phyloP scores from a whole-genome alignment of 306 rosid genomes.

The Rosa multiflora region DNA sequence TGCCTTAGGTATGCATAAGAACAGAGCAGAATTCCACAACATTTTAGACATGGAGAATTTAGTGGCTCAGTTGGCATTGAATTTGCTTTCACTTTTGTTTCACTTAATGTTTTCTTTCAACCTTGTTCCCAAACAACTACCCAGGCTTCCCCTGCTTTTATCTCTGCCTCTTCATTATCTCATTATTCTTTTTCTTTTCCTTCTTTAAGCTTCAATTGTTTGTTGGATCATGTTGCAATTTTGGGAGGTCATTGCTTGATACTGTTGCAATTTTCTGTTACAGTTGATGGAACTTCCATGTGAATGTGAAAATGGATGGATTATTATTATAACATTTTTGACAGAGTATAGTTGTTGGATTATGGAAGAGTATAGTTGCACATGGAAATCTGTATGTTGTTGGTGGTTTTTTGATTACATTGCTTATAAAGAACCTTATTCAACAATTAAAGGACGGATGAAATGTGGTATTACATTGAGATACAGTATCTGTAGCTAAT shows the following conservation, averaged over 20 bases:
- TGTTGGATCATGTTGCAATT: not conserved
- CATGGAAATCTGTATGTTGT: not conserved
- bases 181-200: not conserved
- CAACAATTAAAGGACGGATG: not conserved
- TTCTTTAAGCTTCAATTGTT: not conserved
- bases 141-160: not conserved
- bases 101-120: not conserved
- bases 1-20: not conserved
- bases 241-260: not conserved
- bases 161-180: not conserved
- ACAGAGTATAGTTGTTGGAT: not conserved
- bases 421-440: not conserved
- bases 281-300: not conserved
- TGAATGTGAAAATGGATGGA: not conserved
- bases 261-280: not conserved
- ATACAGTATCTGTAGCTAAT: not conserved
- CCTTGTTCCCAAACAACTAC: not conserved
- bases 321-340: not conserved
- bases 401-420: not conserved
- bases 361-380: not conserved
- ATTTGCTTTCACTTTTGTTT: too few relatives aligned
- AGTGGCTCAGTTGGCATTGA: too few relatives aligned
- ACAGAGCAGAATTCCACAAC: not conserved
- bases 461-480: not conserved
- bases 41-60: not conserved